Percentiles rank a stretch among this genome's conserved stretches.
Conservation (phyloP, 139 green algal species). For the Coelastrella sp. region DNA sequence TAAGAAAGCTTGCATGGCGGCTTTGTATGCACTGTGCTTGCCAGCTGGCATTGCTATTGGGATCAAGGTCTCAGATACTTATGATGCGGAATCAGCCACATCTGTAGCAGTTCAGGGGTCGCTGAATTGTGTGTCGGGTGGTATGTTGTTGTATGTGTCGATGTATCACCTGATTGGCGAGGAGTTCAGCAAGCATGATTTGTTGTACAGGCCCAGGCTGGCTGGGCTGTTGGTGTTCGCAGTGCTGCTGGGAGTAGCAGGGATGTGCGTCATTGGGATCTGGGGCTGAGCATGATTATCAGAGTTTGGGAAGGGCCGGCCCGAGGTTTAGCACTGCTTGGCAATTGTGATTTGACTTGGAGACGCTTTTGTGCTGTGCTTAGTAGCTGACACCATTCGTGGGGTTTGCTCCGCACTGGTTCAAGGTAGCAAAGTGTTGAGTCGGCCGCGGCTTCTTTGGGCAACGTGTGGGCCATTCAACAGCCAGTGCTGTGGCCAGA, state of each 20-base stretch:
- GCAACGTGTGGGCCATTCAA: too few species aligned
- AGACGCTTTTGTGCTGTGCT: too few species aligned
- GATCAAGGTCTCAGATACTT: slow-evolving; percentile 56
- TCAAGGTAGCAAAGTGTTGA: too few species aligned
- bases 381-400: too few species aligned
- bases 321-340: too few species aligned
- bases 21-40: slow-evolving; percentile 66
- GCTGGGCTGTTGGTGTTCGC: slow-evolving; percentile 33
- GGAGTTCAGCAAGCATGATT: slow-evolving; percentile 53
- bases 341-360: too few species aligned
- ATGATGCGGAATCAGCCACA: slow-evolving; percentile 47
- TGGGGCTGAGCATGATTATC: slow-evolving; percentile 54
- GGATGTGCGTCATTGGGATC: slow-evolving; percentile 62
- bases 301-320: background rate
- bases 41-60: slow-evolving; percentile 74
- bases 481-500: too few species aligned
- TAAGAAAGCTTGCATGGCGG: slow-evolving; percentile 51
- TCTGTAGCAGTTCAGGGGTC: slow-evolving; percentile 55
- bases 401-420: too few species aligned
- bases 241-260: slow-evolving; percentile 45
- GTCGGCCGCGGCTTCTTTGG: too few species aligned
- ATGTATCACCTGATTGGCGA: slow-evolving; percentile 70
- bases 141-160: slow-evolving; percentile 74
- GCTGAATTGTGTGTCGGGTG: slow-evolving; percentile 67
- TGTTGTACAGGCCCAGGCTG: slow-evolving; percentile 6